Evolutionary conservation across 164 flowering plant genomes (phyloP), one percentile per base, ranked within the genome.

Genomic region (Hamamelis virginiana): DNA sequence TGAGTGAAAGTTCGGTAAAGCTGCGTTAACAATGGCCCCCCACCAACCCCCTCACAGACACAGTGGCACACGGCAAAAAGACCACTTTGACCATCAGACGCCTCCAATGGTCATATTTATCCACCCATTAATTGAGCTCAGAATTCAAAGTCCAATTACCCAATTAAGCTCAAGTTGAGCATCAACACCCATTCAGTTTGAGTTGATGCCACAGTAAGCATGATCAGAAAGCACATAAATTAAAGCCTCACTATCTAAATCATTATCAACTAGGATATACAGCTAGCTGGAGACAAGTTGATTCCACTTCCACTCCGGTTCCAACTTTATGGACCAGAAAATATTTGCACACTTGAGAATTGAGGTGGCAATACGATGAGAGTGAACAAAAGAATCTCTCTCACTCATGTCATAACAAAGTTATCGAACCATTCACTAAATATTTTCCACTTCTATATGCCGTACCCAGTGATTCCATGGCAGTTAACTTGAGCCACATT

Each of bases 401-500:
- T 28, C 56, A 10, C 38, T 19, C 28, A 33, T 2, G 6, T 19
- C 28, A 33, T 2, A 33, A 33, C 41, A 33, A 2, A 6, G 41
- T 33, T 33, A 48, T 22, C n/a, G n/a, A n/a, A n/a, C n/a, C n/a
- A 41, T 12, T 15, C 14, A 50, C 33, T 4, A 41, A n/a, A n/a
- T 38, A 28, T 12, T 25, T 53, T 66, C 13, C 56, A 47, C 11
- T 44, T 23, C 38, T 63, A 69, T 52, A 77, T 59, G 67, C 77
- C 80, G 70, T 48, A 80, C 11, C 77, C 72, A 16, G 74, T 9
- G 12, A 71, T 66, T 38, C 76, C 81, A 58, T 71, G 64, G 58
- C 69, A 23, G n/a, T 60, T 62, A 21, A 69, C 70, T 43, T 56
- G 66, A 47, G 69, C 21, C 33, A 67, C 64, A 58, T 50, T 71